Percentiles rank a stretch among this genome's conserved stretches.
phyloP scores from a whole-genome alignment of 495 filamentous ascomycete species.

The Cladorrhinum samala region DNA sequence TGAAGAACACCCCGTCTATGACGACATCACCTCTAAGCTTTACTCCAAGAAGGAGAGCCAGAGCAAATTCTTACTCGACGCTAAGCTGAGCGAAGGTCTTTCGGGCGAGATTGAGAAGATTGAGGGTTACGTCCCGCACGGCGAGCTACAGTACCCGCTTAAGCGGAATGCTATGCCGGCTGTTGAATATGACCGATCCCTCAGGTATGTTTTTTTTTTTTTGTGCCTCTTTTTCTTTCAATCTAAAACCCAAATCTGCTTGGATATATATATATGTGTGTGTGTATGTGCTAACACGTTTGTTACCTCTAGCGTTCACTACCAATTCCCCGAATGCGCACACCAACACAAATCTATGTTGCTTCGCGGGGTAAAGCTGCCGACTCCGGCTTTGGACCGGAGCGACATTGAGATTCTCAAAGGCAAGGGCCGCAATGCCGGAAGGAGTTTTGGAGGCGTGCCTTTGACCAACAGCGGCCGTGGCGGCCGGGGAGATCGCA shows the following conservation, averaged over 20 bases:
- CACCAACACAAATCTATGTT: constrained; percentile 91
- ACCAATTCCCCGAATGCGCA: constrained; percentile 66
- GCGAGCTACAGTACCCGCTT: constrained; percentile 54
- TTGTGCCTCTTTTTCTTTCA: not conserved
- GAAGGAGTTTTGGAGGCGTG: constrained; percentile 45
- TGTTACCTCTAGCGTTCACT: constrained; percentile 69
- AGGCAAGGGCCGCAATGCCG: constrained; percentile 51
- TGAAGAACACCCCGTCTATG: constrained; percentile 71
- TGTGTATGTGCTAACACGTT: constrained; percentile 10
- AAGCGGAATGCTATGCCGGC: constrained; percentile 61
- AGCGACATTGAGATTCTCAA: constrained; percentile 66
- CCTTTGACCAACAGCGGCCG: constrained; percentile 29
- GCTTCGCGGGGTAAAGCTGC: constrained; percentile 71
- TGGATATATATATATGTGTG: too few relatives aligned
- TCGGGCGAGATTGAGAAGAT: constrained; percentile 77
- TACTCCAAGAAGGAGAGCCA: constrained; percentile 80
- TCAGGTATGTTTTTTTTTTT: constrained; percentile 53
- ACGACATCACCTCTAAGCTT: constrained; percentile 72
- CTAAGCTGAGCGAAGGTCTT: constrained; percentile 67
- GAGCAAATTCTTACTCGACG: constrained; percentile 61
- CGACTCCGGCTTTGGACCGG: constrained; percentile 60
- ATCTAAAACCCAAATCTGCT: too few relatives aligned
- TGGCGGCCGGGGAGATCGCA: constrained; percentile 29
- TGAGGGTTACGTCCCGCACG: constrained; percentile 70
- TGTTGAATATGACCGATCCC: constrained; percentile 74